phyloP scores from a whole-genome alignment of 768 basidiomycete genomes.

The Holtermannia corniformis region DNA sequence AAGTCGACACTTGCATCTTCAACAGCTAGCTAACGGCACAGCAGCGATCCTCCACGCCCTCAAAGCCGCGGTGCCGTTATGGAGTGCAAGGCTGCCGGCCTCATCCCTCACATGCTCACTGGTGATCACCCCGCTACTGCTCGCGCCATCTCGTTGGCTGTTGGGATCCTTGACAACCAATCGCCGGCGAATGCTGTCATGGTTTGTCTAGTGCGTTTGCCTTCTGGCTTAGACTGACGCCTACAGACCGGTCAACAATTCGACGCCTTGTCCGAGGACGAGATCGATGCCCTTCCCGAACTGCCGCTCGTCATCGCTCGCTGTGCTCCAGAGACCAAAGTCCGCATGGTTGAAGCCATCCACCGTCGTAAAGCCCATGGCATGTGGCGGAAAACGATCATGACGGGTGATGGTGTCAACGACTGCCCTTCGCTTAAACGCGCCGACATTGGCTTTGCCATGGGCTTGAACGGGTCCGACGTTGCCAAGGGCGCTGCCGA shows the following conservation, averaged over 20 bases:
- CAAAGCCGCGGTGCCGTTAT: conserved; percentile 50
- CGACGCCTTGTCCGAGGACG: conserved; percentile 49
- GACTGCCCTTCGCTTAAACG: conserved; percentile 54
- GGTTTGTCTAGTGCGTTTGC: too few species aligned
- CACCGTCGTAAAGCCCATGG: conserved; percentile 47
- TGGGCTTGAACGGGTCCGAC: conserved; percentile 52
- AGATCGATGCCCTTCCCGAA: conserved; percentile 47
- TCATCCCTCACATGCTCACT: conserved; percentile 49
- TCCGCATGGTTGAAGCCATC: conserved; percentile 47
- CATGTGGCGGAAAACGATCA: conserved; percentile 45
- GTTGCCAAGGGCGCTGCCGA: conserved; percentile 58
- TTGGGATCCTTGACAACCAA: conserved; percentile 45
- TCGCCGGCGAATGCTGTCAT: conserved; percentile 37
- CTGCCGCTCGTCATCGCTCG: conserved; percentile 55
- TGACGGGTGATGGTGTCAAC: conserved; percentile 55
- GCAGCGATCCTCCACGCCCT: conserved; percentile 49
- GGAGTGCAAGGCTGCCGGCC: conserved; percentile 49
- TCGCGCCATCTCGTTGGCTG: conserved; percentile 48
- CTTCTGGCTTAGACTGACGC: too few species aligned
- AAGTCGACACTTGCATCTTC: neutral
- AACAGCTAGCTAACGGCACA: neutral
- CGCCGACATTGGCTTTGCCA: conserved; percentile 55
- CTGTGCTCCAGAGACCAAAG: conserved; percentile 47
- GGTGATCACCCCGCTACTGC: conserved; percentile 53
- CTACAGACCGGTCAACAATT: conserved; percentile 49